Percentiles rank a stretch among this genome's conserved stretches.
Conservation (phyloP, 352 stramenopile genomes). For the Peronospora tabacina region DNA sequence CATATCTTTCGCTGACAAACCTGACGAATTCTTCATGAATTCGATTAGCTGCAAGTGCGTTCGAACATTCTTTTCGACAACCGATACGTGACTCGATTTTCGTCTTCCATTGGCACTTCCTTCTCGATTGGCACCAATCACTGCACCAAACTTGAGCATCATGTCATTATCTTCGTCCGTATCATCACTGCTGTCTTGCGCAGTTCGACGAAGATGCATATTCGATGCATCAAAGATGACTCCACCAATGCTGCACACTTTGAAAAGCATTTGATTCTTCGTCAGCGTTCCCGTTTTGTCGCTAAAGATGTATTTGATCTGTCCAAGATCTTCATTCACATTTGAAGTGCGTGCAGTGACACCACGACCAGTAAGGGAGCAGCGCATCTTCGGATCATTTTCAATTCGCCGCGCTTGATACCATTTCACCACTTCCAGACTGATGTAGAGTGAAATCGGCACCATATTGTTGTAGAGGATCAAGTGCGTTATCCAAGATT, state of each 20-base stretch:
- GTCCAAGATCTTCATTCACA: slow-evolving; percentile 92
- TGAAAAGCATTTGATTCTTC: slow-evolving; percentile 98
- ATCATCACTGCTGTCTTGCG: slow-evolving; percentile 26
- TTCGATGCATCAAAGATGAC: slow-evolving; percentile 81
- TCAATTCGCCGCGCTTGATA: slow-evolving; percentile 92
- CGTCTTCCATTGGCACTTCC: slow-evolving; percentile 14
- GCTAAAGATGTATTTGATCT: slow-evolving; percentile 99
- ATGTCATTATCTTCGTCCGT: slow-evolving; percentile 13
- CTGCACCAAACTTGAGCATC: slow-evolving; percentile 19
- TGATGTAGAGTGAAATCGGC: slow-evolving; percentile 97
- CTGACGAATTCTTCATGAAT: slow-evolving; percentile 51
- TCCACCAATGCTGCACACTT: slow-evolving; percentile 87
- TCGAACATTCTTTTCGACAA: slow-evolving; percentile 64
- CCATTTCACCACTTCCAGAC: slow-evolving; percentile 93
- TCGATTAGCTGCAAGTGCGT: slow-evolving; percentile 59
- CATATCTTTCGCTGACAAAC: slow-evolving; percentile 43
- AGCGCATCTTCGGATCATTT: slow-evolving; percentile 61
- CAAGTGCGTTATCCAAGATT: slow-evolving; percentile 72
- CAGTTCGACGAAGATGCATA: slow-evolving; percentile 46
- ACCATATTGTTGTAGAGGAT: slow-evolving; percentile 90
- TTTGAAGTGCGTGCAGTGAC: slow-evolving; percentile 89
- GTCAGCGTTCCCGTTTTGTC: slow-evolving; percentile 99
- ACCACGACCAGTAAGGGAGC: slow-evolving; percentile 36
- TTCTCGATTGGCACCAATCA: slow-evolving; percentile 5
- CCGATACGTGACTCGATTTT: slow-evolving; percentile 34